Conservation (phyloP, 2,329 filamentous ascomycete genomes). For the Colletotrichum lini region DNA sequence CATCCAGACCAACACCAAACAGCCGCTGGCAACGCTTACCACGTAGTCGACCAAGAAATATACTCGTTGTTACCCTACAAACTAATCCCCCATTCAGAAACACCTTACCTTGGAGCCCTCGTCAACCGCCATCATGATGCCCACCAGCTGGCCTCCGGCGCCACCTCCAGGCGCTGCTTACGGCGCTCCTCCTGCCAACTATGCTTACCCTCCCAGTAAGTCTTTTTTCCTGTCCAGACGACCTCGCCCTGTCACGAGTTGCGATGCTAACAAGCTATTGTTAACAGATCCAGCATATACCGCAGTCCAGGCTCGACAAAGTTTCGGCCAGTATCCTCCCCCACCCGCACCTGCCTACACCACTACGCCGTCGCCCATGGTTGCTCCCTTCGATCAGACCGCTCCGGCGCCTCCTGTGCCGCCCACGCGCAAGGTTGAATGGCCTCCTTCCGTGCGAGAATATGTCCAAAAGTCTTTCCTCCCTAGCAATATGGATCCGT, state of each 20-base stretch:
- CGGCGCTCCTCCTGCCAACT: constrained; percentile 51
- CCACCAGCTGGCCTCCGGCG: constrained; percentile 49
- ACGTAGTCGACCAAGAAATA: constrained; percentile 6
- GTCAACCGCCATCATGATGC: constrained; percentile 49
- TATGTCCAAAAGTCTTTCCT: constrained; percentile 95
- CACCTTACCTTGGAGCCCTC: neutral
- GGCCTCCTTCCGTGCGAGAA: constrained; percentile 84
- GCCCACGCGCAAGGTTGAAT: constrained; percentile 76
- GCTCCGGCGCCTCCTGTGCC: constrained; percentile 44
- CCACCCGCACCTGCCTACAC: constrained; percentile 47
- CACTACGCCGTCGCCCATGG: constrained; percentile 45
- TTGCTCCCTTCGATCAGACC: constrained; percentile 42
- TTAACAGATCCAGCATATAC: constrained; percentile 69
- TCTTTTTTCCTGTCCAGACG: constrained; percentile 30
- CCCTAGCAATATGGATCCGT: constrained; percentile 75
- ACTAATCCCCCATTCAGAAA: constrained; percentile 38
- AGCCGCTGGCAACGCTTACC: neutral
- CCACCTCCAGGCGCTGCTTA: constrained; percentile 58
- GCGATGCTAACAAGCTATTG: constrained; percentile 25
- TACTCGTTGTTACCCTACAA: neutral
- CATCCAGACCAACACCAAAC: neutral
- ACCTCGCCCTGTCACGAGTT: constrained; percentile 2
- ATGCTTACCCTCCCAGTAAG: constrained; percentile 58
- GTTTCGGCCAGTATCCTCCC: constrained; percentile 64
- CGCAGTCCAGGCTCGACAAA: constrained; percentile 73